Evolutionary conservation across 1,284 basidiomycete genomes (phyloP).

Genomic region (Inonotus obliquus): DNA sequence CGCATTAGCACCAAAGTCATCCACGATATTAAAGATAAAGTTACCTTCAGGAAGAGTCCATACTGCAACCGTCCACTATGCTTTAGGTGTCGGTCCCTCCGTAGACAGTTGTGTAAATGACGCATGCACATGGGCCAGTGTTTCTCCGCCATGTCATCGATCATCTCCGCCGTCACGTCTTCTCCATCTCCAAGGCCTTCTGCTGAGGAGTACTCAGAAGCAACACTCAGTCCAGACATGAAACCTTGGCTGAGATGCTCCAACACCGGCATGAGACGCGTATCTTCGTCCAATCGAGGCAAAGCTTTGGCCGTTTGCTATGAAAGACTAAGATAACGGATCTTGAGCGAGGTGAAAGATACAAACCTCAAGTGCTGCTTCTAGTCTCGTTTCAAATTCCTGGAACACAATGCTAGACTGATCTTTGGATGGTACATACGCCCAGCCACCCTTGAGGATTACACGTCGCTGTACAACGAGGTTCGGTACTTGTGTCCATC

Average conservation of each 20-base stretch:
- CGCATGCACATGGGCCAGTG: conserved; percentile 98
- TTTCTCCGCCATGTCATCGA: conserved; percentile 81
- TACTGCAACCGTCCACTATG: conserved; percentile 92
- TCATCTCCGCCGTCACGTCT: conserved; percentile 88
- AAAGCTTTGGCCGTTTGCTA: conserved; percentile 87
- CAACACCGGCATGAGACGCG: conserved; percentile 86
- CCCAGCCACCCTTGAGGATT: conserved; percentile 78
- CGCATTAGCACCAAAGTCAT: conserved; percentile 10
- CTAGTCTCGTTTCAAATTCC: conserved; percentile 79
- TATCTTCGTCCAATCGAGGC: conserved; percentile 95
- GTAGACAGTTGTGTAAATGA: conserved; percentile 78
- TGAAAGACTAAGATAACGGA: conserved; percentile 14
- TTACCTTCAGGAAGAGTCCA: conserved; percentile 91
- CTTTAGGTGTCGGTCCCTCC: conserved; percentile 82
- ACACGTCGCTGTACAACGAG: conserved; percentile 86
- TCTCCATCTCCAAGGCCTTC: conserved; percentile 49
- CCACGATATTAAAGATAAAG: conserved; percentile 16
- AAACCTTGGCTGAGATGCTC: conserved; percentile 94
- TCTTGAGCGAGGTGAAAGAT: not conserved
- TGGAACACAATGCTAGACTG: conserved; percentile 87
- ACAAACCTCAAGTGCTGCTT: conserved; percentile 75
- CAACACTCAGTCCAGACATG: conserved; percentile 71
- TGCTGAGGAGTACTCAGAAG: conserved; percentile 72
- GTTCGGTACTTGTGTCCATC: conserved; percentile 92
- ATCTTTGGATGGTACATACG: conserved; percentile 83